Evolutionary conservation across 2,329 filamentous ascomycete genomes (phyloP).

Genomic region (Bipolaris zeicola): DNA sequence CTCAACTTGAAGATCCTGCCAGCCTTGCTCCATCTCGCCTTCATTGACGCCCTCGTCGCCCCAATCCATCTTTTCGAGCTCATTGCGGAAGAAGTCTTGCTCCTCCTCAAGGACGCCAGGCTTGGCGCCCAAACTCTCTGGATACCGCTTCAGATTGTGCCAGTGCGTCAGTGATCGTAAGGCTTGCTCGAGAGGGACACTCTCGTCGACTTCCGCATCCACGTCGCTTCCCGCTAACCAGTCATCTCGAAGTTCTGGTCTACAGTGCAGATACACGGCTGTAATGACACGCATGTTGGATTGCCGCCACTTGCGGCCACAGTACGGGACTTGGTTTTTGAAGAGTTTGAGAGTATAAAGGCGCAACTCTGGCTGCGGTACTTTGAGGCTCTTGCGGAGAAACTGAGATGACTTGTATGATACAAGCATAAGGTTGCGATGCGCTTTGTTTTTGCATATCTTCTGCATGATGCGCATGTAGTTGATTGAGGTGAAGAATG

Average conservation of each 20-base stretch:
- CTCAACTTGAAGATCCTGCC: conserved; percentile 36
- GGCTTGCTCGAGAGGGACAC: conserved; percentile 88
- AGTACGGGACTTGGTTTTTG: conserved; percentile 98
- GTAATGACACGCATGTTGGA: conserved; percentile 99
- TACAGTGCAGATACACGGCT: conserved; percentile 90
- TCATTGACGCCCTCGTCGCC: conserved; percentile 36
- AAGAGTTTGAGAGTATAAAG: conserved; percentile 97
- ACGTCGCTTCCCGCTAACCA: conserved; percentile 92
- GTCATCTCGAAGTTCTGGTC: conserved; percentile 90
- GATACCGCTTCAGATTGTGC: conserved; percentile 85
- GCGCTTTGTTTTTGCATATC: conserved; percentile 92
- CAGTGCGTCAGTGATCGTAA: conserved; percentile 89
- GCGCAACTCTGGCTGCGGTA: conserved; percentile 84
- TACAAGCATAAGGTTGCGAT: conserved; percentile 90
- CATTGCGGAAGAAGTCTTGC: conserved; percentile 56
- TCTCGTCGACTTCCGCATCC: conserved; percentile 91
- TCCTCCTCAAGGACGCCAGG: conserved; percentile 51
- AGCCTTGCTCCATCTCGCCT: conserved; percentile 27
- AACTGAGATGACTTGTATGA: conserved; percentile 95
- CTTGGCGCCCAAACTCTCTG: conserved; percentile 70
- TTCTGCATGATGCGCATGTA: conserved; percentile 97
- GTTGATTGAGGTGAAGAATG: conserved; percentile 95
- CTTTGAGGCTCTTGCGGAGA: conserved; percentile 86
- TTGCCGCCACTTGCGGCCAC: conserved; percentile 96
- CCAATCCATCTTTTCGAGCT: conserved; percentile 58